Evolutionary conservation across 2,329 filamentous ascomycete species (phyloP).

Genomic region (Cladosporium austrohemisphaericum): DNA sequence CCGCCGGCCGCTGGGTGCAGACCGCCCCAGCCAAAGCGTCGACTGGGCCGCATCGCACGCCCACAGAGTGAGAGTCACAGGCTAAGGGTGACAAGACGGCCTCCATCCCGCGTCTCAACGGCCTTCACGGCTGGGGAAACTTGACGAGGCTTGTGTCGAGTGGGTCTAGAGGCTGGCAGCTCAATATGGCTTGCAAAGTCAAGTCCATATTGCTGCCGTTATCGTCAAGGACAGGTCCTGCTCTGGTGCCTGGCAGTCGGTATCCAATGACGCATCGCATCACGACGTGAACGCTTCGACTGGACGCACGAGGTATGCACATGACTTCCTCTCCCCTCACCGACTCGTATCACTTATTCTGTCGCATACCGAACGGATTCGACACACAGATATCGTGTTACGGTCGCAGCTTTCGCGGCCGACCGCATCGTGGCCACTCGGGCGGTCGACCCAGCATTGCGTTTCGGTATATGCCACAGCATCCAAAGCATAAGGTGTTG

Average conservation of each 20-base stretch:
- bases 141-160: conserved; percentile 7
- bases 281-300: background rate
- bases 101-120: conserved; percentile 6
- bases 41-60: conserved; percentile 1
- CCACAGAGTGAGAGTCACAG: background rate
- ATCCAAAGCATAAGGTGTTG: conserved; percentile 2
- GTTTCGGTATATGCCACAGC: conserved; percentile 7
- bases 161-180: background rate
- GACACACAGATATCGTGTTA: no score
- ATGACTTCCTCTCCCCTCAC: conserved; percentile 5
- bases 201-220: conserved; percentile 5
- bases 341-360: background rate
- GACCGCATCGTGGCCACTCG: background rate
- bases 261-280: conserved; percentile 8
- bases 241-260: conserved; percentile 2
- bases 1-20: background rate
- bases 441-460: background rate
- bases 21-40: conserved; percentile 7
- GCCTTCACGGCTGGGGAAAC: conserved; percentile 4
- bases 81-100: background rate
- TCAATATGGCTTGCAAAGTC: background rate
- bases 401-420: no score
- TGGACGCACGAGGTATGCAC: conserved; percentile 11
- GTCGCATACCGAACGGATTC: no score
- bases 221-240: conserved; percentile 3